Evolutionary conservation across 352 stramenopile species (phyloP).

Genomic region (Pythium vanterpoolii): DNA sequence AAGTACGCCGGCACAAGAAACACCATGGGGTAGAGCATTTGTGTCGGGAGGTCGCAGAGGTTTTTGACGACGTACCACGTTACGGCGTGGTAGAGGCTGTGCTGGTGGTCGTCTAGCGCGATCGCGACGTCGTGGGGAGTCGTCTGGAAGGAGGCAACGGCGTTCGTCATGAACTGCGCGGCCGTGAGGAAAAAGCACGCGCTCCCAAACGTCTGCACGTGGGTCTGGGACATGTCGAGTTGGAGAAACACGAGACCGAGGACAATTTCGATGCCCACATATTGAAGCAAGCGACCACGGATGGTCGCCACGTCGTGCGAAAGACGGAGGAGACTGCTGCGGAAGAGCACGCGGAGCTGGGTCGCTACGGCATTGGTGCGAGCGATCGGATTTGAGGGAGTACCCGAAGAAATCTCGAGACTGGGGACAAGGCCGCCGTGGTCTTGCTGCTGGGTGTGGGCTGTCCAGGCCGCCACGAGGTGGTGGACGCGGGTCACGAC

Average conservation of each 20-base stretch:
- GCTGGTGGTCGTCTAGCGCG: conserved; percentile 24
- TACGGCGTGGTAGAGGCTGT: conserved; percentile 17
- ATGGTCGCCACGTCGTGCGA: conserved; percentile 22
- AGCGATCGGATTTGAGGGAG: background rate
- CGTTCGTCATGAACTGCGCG: conserved; percentile 12
- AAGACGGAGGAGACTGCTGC: conserved; percentile 17
- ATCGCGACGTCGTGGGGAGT: conserved; percentile 26
- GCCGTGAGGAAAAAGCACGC: conserved; percentile 34
- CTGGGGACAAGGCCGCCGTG: background rate
- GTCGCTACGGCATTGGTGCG: background rate
- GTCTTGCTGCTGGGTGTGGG: background rate
- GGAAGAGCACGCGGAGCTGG: conserved; percentile 1
- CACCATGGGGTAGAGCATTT: conserved; percentile 24
- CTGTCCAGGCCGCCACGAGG: conserved; percentile 12
- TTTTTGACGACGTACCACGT: conserved; percentile 34
- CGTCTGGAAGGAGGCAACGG: conserved; percentile 19
- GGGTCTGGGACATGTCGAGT: conserved; percentile 34
- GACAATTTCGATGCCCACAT: conserved; percentile 25
- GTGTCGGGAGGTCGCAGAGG: conserved; percentile 22
- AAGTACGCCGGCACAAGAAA: conserved; percentile 29
- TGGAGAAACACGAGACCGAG: conserved; percentile 25
- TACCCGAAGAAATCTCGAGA: background rate
- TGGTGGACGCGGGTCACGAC: conserved; percentile 10
- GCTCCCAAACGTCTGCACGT: conserved; percentile 47
- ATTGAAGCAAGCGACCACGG: conserved; percentile 15